phyloP scores from a whole-genome alignment of 345 rosid genomes.

The Populus simonii region DNA sequence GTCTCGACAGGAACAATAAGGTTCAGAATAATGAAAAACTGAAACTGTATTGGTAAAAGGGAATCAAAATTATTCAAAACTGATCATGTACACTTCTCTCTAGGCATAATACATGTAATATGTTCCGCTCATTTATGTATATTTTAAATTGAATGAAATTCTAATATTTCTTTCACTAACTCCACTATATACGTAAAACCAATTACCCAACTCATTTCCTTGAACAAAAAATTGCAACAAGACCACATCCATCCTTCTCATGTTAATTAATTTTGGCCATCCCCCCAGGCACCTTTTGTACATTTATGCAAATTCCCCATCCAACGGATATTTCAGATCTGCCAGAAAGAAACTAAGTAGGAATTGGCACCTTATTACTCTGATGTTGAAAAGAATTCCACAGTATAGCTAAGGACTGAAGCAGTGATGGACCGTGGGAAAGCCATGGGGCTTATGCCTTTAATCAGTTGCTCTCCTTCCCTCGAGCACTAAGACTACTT shows the following conservation, averaged over 20 bases:
- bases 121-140: slow-evolving; percentile 23
- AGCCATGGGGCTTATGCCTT: slow-evolving; percentile 20
- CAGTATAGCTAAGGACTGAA: slow-evolving; percentile 25
- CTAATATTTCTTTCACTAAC: slow-evolving; percentile 25
- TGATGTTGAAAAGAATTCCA: slow-evolving; percentile 42
- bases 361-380: slow-evolving; percentile 26
- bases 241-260: slow-evolving; percentile 31
- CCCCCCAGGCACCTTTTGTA: slow-evolving; percentile 23
- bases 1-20: background rate
- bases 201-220: slow-evolving; percentile 37
- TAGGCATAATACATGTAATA: slow-evolving; percentile 28
- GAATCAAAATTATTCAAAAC: slow-evolving; percentile 48
- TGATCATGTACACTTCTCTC: slow-evolving; percentile 64
- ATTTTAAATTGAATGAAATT: slow-evolving; percentile 26
- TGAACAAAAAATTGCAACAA: slow-evolving; percentile 25
- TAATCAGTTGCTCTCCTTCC: slow-evolving; percentile 19
- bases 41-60: background rate
- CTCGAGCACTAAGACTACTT: slow-evolving; percentile 16
- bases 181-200: slow-evolving; percentile 52
- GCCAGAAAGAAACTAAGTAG: slow-evolving; percentile 16
- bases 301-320: slow-evolving; percentile 21
- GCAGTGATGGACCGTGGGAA: slow-evolving; percentile 17
- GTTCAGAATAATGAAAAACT: background rate
- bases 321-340: slow-evolving; percentile 19
- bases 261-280: slow-evolving; percentile 23